Percentiles rank a stretch among this genome's conserved stretches.
Conservation (phyloP, 2,329 filamentous ascomycete genomes). For the Fusarium cyanostomum region DNA sequence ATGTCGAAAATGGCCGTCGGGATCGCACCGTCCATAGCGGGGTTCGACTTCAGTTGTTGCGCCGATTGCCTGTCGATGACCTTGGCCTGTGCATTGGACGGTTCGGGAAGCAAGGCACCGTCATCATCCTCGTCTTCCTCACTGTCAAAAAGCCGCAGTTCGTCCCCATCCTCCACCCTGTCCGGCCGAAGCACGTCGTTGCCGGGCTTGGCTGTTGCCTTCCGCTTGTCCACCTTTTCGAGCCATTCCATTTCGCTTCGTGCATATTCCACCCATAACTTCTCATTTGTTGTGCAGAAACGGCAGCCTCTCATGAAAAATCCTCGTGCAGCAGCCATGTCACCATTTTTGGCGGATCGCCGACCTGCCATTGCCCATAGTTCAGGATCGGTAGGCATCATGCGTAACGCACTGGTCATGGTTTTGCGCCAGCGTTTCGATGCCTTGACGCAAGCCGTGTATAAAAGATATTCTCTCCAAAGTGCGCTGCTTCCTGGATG, state of each 20-base stretch:
- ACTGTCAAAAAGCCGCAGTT: constrained; percentile 54
- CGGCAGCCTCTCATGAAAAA: constrained; percentile 90
- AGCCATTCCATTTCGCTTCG: constrained; percentile 94
- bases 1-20: constrained; percentile 92
- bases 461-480: constrained; percentile 92
- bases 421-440: constrained; percentile 72
- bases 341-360: constrained; percentile 79
- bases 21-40: constrained; percentile 91
- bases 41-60: constrained; percentile 73
- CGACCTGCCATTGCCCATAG: constrained; percentile 89
- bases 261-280: constrained; percentile 89
- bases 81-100: constrained; percentile 51
- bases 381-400: constrained; percentile 84
- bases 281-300: constrained; percentile 81
- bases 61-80: constrained; percentile 59
- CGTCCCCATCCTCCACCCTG: constrained; percentile 59
- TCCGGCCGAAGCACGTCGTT: constrained; percentile 57
- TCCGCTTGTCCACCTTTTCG: constrained; percentile 78
- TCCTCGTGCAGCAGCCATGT: constrained; percentile 85
- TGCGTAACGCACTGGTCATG: constrained; percentile 75
- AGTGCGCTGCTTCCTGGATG: constrained; percentile 83
- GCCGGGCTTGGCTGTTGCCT: constrained; percentile 65
- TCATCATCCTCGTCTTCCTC: constrained; percentile 58
- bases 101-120: constrained; percentile 56
- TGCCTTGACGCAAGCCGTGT: constrained; percentile 74